Evolutionary conservation across 495 filamentous ascomycete genomes (phyloP), one percentile per base, ranked within the genome.

Genomic region (Hypoxylon perforatum): DNA sequence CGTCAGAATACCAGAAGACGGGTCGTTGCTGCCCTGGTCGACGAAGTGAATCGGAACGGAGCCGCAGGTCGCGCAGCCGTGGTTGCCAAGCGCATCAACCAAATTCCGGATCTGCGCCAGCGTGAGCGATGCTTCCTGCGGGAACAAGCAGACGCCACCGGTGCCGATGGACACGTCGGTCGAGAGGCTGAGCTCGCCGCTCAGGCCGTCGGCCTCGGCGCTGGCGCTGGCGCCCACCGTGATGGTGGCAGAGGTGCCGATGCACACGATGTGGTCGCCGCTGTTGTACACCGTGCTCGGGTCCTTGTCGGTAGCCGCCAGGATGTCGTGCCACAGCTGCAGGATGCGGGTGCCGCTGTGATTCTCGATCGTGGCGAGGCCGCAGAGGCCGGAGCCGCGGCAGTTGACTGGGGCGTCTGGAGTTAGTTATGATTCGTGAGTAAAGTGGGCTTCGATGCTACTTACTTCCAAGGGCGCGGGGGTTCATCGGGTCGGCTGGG

Each of bases 21-120:
- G 71, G 49, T 71, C 47, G 50, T 69, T 73, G 39, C 52, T 73
- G 3, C 51, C 56, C 45, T 65, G 12, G 41, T 68, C 65, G 28
- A 71, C 68, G 23, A 56, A 65, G 33, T 73, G 63, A 19, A 71
- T 55, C 7, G 71, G 71, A 19, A 71, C 64, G 15, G 63, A 71
- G 17, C 71, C 68, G 54, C 64, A 72, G 28, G 68, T 69, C 1
- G 54, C 33, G 28, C 69, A 71, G 3, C 61, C 64, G 57, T 71
- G 68, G 23, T 52, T 48, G 23, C 66, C 23, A 19, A 71, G 11
- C 23, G 63, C 57, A 17, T 60, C 57, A 17, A 60, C 57, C 3
- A 60, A 35, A 4, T 60, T 33, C 19, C 46, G 23, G 58, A 65
- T 73, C 66, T 60, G 17, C 10, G 19, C 45, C 22, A 60, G 33